Evolutionary conservation across 768 basidiomycete genomes (phyloP), one percentile per base, ranked within the genome.

Genomic region (Russula sp.): DNA sequence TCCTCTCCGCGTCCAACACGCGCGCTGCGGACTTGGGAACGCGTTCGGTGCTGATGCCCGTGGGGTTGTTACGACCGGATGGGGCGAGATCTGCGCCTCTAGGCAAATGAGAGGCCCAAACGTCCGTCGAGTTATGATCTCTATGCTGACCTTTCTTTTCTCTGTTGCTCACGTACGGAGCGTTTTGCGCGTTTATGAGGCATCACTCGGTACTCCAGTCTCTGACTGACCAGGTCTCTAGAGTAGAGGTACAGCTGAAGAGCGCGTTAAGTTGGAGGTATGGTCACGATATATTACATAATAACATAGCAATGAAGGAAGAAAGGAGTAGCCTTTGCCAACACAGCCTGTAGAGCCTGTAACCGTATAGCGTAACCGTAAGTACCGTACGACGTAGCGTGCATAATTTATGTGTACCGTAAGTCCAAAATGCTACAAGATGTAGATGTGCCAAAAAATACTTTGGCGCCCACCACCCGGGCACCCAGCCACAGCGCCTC

Each of bases 21-120:
- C 89, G 81, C 39, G 79, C 71, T 16, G 79, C 79, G 10, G 85
- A 81, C 73, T 90, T 92, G 9, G 90, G 89, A 20, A 91, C 77
- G 5, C 77, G 74, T 67, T 92, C 90, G 49, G 77, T 74, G 68
- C 61, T 66, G n/a, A 73, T 51, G 34, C 61, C 61, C 5, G 29
- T n/a, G 29, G 39, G 20, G 22, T 41, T 45, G 18, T 25, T 53
- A 1, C 29, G 14, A 20, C 56, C 7, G 5, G 14, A 32, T 56
- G 22, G 71, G 65, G 69, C 66, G 32, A 70, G 60, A 56, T 73
- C 67, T 36, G 60, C 41, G 2, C 68, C 70, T 20, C 72, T 73
- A 54, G 13, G 46, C 18, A 45, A 38, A 39, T 63, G 32, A 55
- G 38, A 43, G 18, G 25, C 25, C 25, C 25, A 29, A 29, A 29